Evolutionary conservation across 2,329 filamentous ascomycete species (phyloP), one percentile per base, ranked within the genome.

Genomic region (Alternaria metachromatica): DNA sequence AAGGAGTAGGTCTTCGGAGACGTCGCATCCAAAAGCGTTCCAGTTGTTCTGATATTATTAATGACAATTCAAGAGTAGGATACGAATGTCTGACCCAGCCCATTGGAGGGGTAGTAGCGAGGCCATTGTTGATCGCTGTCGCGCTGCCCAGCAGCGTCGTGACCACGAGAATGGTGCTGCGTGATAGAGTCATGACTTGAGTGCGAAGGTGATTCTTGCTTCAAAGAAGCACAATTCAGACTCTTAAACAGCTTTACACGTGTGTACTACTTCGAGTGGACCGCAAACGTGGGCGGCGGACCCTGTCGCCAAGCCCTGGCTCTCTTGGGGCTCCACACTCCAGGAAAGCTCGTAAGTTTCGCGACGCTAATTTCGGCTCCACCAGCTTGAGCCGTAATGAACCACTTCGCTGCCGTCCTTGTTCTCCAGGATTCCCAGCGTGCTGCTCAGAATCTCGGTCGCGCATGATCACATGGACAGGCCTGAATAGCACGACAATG

Each of bases 1-100:
- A 48, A 75, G 72, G n/a, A 76, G 64, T 1, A 76, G 57, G 28
- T 68, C 64, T 56, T 76, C 73, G n/a, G 72, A 73, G 5, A 74
- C 73, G 25, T 72, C 71, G 60, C 71, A 73, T 8, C 71, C 71
- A 48, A 73, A 73, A 4, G 70, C 68, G 20, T 73, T 73, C 71
- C 71, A 73, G 37, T 72, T 72, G 60, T 72, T 72, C 70, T 72
- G 53, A 11, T 26, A 3, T 8, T 3, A 20, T 62, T 28, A 62
- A 55, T 33, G 10, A 26, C 7, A 21, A 20, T 13, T 33, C 15
- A 25, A 9, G 7, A 25, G 10, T 25, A 12, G 15, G 10, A 11
- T 10, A 7, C 3, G 20, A 20, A 5, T 5, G 11, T 25, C 60
- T 48, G 50, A 73, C 71, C 70, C 70, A 72, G 33, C 70, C 70